Conservation (phyloP, 75 land plant genomes). For the Pseudotsuga menziesii region DNA sequence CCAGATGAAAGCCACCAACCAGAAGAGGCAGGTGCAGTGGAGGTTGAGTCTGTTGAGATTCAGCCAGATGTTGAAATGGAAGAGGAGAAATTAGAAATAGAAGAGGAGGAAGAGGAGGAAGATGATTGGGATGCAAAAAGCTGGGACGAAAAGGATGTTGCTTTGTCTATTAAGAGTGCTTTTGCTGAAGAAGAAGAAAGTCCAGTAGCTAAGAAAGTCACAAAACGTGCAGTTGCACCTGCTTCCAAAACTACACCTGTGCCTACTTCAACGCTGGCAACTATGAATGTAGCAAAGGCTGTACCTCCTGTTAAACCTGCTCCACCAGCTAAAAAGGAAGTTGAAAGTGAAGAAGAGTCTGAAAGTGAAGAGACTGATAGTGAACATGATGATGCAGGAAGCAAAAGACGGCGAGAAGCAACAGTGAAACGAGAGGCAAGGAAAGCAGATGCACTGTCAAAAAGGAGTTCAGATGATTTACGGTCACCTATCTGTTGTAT, state of each 20-base stretch:
- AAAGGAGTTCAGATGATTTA: constrained; percentile 58
- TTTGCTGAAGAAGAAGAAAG: constrained; percentile 82
- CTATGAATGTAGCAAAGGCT: constrained; percentile 10
- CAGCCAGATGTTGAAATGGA: constrained; percentile 16
- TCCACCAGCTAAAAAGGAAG: not conserved
- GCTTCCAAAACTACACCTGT: constrained; percentile 14
- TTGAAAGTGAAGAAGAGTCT: constrained; percentile 30
- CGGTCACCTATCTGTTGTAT: constrained; percentile 99
- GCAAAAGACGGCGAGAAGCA: constrained; percentile 24
- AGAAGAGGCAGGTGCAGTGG: constrained; percentile 19
- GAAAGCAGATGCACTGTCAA: constrained; percentile 33
- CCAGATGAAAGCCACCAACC: constrained; percentile 22
- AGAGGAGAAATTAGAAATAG: constrained; percentile 31
- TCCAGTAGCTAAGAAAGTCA: constrained; percentile 19
- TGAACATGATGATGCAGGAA: constrained; percentile 22
- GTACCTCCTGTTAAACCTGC: not conserved
- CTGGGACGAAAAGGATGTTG: constrained; percentile 78
- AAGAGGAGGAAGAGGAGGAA: constrained; percentile 71
- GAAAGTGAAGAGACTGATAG: constrained; percentile 32
- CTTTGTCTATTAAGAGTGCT: constrained; percentile 61
- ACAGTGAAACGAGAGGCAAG: constrained; percentile 22
- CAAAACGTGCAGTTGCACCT: constrained; percentile 15
- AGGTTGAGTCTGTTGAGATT: constrained; percentile 13
- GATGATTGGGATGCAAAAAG: constrained; percentile 99
- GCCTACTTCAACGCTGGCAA: constrained; percentile 13